These are phyloP conservation scores for Russula lepida DNA, from an alignment of 768 basidiomycete species.

Conservation along the genomic window DNA sequence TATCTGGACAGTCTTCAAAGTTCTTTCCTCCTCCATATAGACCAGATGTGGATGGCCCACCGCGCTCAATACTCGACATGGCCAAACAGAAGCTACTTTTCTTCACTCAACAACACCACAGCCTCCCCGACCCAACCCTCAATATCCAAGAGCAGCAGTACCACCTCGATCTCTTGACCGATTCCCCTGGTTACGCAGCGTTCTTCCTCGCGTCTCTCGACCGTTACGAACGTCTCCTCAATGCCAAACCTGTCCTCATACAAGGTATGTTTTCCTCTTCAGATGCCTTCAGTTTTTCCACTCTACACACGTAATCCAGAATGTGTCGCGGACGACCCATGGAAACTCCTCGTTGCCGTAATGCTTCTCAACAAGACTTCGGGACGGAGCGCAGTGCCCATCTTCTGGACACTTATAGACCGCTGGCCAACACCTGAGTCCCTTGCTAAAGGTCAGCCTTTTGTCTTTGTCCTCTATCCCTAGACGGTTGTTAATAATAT, in stretches of 20 bases:
- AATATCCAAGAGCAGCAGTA: not conserved
- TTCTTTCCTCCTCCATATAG: conserved; percentile 9
- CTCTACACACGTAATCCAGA: conserved; percentile 31
- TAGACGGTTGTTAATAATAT: not conserved
- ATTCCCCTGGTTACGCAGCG: conserved; percentile 16
- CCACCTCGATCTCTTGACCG: conserved; percentile 10
- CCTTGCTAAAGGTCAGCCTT: conserved; percentile 40
- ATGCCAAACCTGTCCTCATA: conserved; percentile 26
- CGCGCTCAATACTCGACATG: not conserved
- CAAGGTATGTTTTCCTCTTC: conserved; percentile 20
- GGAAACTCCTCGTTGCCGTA: conserved; percentile 61
- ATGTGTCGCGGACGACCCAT: conserved; percentile 46
- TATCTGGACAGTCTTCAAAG: not conserved
- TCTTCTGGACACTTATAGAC: conserved; percentile 49
- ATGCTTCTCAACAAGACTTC: conserved; percentile 65
- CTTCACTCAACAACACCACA: not conserved
- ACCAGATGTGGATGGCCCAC: conserved; percentile 6
- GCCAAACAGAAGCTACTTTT: not conserved
- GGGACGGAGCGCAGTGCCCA: conserved; percentile 54
- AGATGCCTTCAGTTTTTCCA: too few species aligned
- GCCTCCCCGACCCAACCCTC: not conserved
- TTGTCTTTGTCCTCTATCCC: conserved; percentile 5
- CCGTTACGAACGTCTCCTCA: conserved; percentile 9
- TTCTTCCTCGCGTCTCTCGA: conserved; percentile 12
- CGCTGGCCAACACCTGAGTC: conserved; percentile 51